Base-by-base conservation (phyloP, 495 filamentous ascomycete genomes). In the Penicillium ochrochloron region DNA sequence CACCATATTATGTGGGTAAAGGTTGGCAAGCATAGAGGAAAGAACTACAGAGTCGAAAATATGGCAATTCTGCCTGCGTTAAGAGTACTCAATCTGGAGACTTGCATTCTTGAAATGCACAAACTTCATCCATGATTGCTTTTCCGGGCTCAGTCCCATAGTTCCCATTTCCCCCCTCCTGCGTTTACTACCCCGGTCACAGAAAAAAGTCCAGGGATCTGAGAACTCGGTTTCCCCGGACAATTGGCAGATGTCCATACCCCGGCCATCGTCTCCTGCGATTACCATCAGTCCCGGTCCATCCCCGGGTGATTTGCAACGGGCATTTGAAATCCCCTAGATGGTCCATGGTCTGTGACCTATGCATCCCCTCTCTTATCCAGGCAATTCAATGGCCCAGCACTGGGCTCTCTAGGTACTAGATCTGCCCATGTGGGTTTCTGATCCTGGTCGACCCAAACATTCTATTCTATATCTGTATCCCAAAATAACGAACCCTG, bases 231-330 rank as follows among this genome's bases (percentile, higher is more conserved):
- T 31, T 14, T 33, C 51, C 27, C 51, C 51, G 54, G 35, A 57
- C 33, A 57, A 11, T 57, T 57, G 54, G 21, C n/a, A 25, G 31
- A 8, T 19, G 21, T 37, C 54, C 59, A 17, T 19, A 56, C 50
- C 58, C 34, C 33, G 27, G 42, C 9, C 53, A 29, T 35, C 5
- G 42, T 14, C 34, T 29, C 21, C 53, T 55, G 15, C 48, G 48
- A 64, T 70, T 68, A 48, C 25, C 14, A 68, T 66, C 37, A 29
- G 56, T 60, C 44, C 68, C 27, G 65, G 63, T 52, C 19, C 63
- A 69, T 66, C 61, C 63, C 65, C 65, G 65, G 68, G 44, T 61
- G 33, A 42, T 57, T 57, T 58, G 46, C 53, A 54, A 55, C 60
- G 41, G 37, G 39, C 51, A 19, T 44, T 39, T 31, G 48, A 50